Evolutionary conservation across 768 basidiomycete species (phyloP).

Genomic region (Trametes cingulata): DNA sequence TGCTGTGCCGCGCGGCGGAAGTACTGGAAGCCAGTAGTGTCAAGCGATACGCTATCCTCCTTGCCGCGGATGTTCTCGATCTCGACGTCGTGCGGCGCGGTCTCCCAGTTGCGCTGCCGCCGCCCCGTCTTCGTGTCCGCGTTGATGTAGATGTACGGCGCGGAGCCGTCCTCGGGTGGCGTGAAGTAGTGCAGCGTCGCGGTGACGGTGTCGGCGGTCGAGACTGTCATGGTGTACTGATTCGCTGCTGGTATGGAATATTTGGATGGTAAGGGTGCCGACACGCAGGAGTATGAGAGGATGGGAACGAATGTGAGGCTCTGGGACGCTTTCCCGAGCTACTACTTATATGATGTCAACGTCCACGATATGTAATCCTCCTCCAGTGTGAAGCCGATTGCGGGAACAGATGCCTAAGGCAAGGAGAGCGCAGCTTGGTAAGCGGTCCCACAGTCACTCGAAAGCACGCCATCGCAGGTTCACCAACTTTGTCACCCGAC

Average conservation of each 20-base stretch:
- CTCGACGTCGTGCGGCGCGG: slow-evolving; percentile 33
- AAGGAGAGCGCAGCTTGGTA: neutral
- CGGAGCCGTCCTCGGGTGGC: slow-evolving; percentile 41
- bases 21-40: slow-evolving; percentile 55
- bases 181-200: slow-evolving; percentile 41
- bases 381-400: neutral
- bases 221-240: slow-evolving; percentile 13
- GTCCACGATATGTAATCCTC: neutral
- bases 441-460: neutral
- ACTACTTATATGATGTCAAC: slow-evolving; percentile 1
- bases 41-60: slow-evolving; percentile 46
- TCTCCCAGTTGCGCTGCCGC: slow-evolving; percentile 36
- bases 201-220: slow-evolving; percentile 18
- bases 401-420: neutral
- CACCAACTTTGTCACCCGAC: neutral
- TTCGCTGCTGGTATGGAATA: neutral
- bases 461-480: neutral
- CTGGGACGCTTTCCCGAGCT: neutral
- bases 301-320: neutral
- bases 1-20: slow-evolving; percentile 42
- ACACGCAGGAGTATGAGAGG: no score
- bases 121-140: slow-evolving; percentile 33
- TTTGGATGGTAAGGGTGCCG: no score
- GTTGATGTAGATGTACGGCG: slow-evolving; percentile 42
- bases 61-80: slow-evolving; percentile 58